phyloP scores from a whole-genome alignment of 1,284 basidiomycete species.

The Psilocybe mexicana region DNA sequence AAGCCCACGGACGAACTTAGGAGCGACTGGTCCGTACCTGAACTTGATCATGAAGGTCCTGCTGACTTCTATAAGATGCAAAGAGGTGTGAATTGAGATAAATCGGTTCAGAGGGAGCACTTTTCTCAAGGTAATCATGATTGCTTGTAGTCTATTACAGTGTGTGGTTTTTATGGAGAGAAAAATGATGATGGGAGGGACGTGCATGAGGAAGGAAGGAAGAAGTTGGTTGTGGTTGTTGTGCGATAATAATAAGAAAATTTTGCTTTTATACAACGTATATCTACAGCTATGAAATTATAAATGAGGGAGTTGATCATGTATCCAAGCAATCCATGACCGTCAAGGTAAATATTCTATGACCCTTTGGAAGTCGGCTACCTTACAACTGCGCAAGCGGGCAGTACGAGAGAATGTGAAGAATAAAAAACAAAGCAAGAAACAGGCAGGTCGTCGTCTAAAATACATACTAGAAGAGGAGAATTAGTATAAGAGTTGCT shows the following conservation, averaged over 20 bases:
- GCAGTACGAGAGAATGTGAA: slow-evolving; percentile 5
- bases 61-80: neutral
- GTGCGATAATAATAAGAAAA: neutral
- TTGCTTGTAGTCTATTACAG: neutral
- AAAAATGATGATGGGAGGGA: neutral
- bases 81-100: neutral
- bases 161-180: neutral
- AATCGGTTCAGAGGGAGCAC: neutral
- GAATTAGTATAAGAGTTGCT: neutral
- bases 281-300: slow-evolving; percentile 12
- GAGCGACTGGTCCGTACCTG: neutral
- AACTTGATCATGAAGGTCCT: neutral
- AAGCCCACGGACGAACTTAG: neutral
- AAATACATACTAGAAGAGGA: slow-evolving; percentile 18
- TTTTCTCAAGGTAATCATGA: neutral
- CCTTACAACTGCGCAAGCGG: slow-evolving; percentile 12
- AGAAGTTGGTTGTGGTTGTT: no score
- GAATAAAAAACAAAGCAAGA: neutral
- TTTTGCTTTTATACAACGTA: slow-evolving; percentile 6
- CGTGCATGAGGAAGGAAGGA: no score
- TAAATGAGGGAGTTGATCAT: slow-evolving; percentile 4
- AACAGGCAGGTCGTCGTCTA: neutral
- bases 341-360: slow-evolving; percentile 19
- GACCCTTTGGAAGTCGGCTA: slow-evolving; percentile 10
- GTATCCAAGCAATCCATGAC: slow-evolving; percentile 16